Base-by-base conservation (phyloP, 257 asterid genomes). In the Coffea canephora region DNA sequence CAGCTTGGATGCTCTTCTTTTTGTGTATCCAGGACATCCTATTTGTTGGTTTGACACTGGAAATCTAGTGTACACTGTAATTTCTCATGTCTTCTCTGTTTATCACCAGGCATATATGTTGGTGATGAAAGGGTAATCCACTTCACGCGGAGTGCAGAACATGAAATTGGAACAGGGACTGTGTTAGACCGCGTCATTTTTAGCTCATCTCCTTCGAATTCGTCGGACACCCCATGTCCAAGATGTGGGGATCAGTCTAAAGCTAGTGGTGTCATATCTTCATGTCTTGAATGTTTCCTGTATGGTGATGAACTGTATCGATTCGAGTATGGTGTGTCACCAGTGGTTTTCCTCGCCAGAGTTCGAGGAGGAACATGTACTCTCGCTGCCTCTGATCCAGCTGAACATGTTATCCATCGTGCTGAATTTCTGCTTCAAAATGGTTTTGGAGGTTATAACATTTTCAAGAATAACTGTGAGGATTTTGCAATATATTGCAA, bases 321-420 rank as follows among this genome's bases (percentile, higher is more conserved):
- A 71, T 93, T 95, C 61, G 87, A 89, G 80, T 95, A 93, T 52
- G 85, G 84, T 21, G 92, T 90, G 82, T 80, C 94, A 0, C 84
- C 91, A 3, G 84, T 83, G 25, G 36, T 86, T 48, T 95, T 93
- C 72, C 82, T 95, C 3, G 95, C 96, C 67, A 90, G 89, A 88
- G 90, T 90, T 79, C 96, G 98, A 21, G 98, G 99, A 8, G 98
- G 98, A 73, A 93, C 98, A 1, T 93, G 98, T 69, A 90, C 99
- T 45, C 89, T 89, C 55, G 97, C 96, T 74, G 75, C 23, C 9
- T 75, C 97, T 7, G 97, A 95, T 81, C 95, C 94, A 7, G 77
- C 89, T 0, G 94, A 90, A 43, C 86, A 87, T 34, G 93, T 89
- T 50, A 50, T 95, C 71, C 87, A 89, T 85, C 95, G 99, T 31